Percentiles rank a stretch among this genome's conserved stretches.
Conservation (phyloP, 352 stramenopile species). For the Pythium vanterpoolii region DNA sequence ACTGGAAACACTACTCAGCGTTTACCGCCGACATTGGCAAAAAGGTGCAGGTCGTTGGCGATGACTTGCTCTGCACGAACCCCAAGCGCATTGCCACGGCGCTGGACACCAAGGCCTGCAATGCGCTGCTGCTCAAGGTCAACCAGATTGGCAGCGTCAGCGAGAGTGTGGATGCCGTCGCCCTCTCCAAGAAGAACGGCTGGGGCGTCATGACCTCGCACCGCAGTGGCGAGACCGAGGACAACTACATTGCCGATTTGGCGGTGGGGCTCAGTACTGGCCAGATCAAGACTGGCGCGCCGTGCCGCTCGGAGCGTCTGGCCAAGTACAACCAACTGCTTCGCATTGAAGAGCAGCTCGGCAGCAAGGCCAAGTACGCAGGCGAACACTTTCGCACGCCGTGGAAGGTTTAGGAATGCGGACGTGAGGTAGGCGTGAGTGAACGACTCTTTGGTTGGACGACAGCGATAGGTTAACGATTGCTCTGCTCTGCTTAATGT, state of each 20-base stretch:
- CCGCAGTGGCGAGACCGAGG: slow-evolving; percentile 98
- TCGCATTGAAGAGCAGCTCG: slow-evolving; percentile 97
- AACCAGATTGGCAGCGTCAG: slow-evolving; percentile 99
- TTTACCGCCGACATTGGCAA: slow-evolving; percentile 86
- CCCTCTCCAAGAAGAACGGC: slow-evolving; percentile 97
- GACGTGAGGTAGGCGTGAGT: neutral
- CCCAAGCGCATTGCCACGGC: slow-evolving; percentile 92
- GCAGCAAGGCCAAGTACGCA: slow-evolving; percentile 75
- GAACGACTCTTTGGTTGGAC: too few species aligned
- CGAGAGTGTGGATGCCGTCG: slow-evolving; percentile 98
- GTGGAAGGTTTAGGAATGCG: slow-evolving; percentile 25
- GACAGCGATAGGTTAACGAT: too few species aligned
- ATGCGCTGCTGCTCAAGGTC: slow-evolving; percentile 99
- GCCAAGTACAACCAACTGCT: slow-evolving; percentile 99
- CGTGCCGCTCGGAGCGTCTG: slow-evolving; percentile 95
- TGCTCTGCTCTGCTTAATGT: neutral
- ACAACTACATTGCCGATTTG: slow-evolving; percentile 99
- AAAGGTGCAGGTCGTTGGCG: slow-evolving; percentile 97
- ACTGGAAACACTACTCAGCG: slow-evolving; percentile 96
- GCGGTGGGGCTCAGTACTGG: slow-evolving; percentile 97
- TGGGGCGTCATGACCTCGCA: slow-evolving; percentile 99
- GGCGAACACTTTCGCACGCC: slow-evolving; percentile 71
- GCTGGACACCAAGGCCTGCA: slow-evolving; percentile 93
- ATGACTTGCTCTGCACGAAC: slow-evolving; percentile 99
- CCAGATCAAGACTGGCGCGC: slow-evolving; percentile 99